A percentile compares a stretch with the other conserved stretches of the same genome.
phyloP scores from a whole-genome alignment of 2,329 filamentous ascomycete genomes.

The Zalaria obscura region DNA sequence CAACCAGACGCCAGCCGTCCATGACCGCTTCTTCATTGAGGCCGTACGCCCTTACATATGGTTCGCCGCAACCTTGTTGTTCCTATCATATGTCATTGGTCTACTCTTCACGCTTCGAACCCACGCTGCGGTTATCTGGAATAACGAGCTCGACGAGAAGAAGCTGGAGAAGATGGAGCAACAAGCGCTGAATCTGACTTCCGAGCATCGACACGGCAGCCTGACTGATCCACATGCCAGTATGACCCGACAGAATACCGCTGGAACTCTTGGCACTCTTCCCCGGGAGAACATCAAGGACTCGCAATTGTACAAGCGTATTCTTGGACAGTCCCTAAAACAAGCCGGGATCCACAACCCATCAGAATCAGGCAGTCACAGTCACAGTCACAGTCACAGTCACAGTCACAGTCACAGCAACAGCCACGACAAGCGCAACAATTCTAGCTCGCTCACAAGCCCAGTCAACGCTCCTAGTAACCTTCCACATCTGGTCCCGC shows the following conservation, averaged over 20 bases:
- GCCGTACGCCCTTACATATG: constrained; percentile 91
- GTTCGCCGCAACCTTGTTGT: constrained; percentile 70
- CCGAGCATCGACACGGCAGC: not conserved
- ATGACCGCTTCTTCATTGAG: constrained; percentile 78
- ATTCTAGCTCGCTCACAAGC: not conserved
- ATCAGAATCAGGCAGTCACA: constrained; percentile 23
- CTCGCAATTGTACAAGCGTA: constrained; percentile 81
- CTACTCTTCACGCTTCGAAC: constrained; percentile 92
- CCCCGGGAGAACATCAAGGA: constrained; percentile 62
- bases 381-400: constrained; percentile 2
- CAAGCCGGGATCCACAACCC: constrained; percentile 57
- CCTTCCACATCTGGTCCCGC: constrained; percentile 63
- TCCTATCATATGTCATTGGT: constrained; percentile 86
- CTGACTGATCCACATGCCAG: constrained; percentile 5
- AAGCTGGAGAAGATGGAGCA: constrained; percentile 25
- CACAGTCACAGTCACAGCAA: constrained; percentile 10
- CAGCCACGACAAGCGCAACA: not conserved
- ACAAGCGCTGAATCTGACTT: constrained; percentile 9
- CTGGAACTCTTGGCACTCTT: constrained; percentile 21
- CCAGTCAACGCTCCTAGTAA: constrained; percentile 11
- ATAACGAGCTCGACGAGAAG: constrained; percentile 50
- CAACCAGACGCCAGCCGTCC: constrained; percentile 67
- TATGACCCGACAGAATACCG: constrained; percentile 7
- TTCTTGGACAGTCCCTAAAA: constrained; percentile 77
- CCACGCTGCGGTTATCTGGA: constrained; percentile 95